Evolutionary conservation across 495 filamentous ascomycete species (phyloP).

Genomic region (Talaromyces thailandensis): DNA sequence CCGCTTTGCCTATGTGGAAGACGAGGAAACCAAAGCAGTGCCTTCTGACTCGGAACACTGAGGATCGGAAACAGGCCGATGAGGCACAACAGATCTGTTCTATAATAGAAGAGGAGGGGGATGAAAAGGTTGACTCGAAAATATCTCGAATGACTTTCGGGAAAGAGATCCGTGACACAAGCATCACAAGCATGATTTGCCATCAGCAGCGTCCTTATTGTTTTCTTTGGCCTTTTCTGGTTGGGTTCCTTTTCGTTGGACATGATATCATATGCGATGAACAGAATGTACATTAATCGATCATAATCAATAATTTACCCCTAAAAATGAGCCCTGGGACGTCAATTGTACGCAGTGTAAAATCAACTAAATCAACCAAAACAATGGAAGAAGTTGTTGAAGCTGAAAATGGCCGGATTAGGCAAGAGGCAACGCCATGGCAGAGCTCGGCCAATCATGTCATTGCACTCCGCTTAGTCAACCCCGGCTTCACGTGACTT

Average conservation of each 20-base stretch:
- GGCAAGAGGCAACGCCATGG: background rate
- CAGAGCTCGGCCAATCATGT: background rate
- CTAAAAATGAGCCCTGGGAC: background rate
- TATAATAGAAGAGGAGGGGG: background rate
- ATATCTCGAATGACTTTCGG: background rate
- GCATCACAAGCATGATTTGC: background rate
- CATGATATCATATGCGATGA: background rate
- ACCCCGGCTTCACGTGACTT: background rate
- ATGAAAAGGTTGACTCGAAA: background rate
- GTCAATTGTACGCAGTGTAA: background rate
- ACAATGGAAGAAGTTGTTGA: background rate
- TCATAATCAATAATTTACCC: background rate
- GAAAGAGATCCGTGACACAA: background rate
- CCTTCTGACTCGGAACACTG: background rate
- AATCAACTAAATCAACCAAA: background rate
- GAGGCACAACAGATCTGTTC: background rate
- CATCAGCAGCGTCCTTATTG: background rate
- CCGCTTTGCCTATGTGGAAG: conserved; percentile 56
- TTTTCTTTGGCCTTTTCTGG: background rate
- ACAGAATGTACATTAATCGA: background rate
- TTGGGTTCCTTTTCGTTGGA: background rate
- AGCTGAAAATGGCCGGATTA: background rate
- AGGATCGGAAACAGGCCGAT: background rate
- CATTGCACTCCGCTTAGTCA: background rate
- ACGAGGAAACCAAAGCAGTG: conserved; percentile 25